Conservation (phyloP, 1,284 basidiomycete genomes). For the Tremellales sp. region DNA sequence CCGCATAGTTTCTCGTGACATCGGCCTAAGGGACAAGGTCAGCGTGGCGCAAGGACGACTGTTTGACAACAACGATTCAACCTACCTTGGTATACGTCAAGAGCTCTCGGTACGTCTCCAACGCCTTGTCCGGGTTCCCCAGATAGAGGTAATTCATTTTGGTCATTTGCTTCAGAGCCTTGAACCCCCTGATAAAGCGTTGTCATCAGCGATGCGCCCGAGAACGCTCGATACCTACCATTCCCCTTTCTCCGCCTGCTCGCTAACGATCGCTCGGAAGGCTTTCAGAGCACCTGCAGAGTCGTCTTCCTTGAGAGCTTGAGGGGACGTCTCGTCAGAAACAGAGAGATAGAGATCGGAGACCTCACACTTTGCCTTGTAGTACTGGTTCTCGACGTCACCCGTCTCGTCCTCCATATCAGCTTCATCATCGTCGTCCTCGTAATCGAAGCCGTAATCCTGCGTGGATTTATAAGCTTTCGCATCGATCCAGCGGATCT, state of each 20-base stretch:
- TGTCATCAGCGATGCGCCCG: not conserved
- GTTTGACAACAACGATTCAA: not conserved
- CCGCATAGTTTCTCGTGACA: constrained; percentile 59
- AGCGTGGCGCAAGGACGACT: not conserved
- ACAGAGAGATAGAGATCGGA: constrained; percentile 9
- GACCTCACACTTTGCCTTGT: constrained; percentile 83
- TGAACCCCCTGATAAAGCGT: constrained; percentile 77
- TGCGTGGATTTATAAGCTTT: constrained; percentile 38
- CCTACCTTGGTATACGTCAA: constrained; percentile 78
- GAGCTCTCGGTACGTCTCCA: constrained; percentile 78
- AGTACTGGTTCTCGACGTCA: constrained; percentile 99
- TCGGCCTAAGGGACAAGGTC: constrained; percentile 28
- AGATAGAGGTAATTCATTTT: constrained; percentile 85
- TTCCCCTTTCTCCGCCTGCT: constrained; percentile 86
- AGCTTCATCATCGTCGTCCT: constrained; percentile 78
- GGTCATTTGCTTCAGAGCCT: constrained; percentile 95
- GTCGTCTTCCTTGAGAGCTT: constrained; percentile 87
- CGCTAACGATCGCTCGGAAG: constrained; percentile 79
- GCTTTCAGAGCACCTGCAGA: constrained; percentile 84
- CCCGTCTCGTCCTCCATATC: constrained; percentile 65
- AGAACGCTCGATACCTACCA: constrained; percentile 58
- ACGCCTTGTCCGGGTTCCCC: constrained; percentile 73
- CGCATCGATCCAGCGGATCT: not conserved
- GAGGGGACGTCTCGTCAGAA: constrained; percentile 1
- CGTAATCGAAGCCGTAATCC: constrained; percentile 98